These are phyloP conservation scores for Pseudevernia furfuracea DNA, from an alignment of 495 filamentous ascomycete genomes.

Conservation along the genomic window DNA sequence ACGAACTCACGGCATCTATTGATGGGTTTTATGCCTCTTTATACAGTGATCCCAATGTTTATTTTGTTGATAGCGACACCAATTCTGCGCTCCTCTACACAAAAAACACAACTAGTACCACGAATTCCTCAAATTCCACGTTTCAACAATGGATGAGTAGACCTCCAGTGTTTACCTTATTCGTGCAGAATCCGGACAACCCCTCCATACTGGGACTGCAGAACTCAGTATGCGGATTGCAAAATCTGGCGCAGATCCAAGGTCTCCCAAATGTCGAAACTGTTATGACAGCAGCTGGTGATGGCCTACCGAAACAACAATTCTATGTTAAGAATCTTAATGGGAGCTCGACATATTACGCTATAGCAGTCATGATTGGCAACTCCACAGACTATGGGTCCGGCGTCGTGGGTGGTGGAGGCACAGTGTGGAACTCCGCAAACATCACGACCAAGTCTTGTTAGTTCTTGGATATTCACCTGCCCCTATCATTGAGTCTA, in stretches of 20 bases:
- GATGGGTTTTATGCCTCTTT: slow-evolving; percentile 63
- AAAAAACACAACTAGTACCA: slow-evolving; percentile 58
- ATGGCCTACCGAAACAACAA: slow-evolving; percentile 66
- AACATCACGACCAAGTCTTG: slow-evolving; percentile 70
- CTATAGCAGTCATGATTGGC: slow-evolving; percentile 57
- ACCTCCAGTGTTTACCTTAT: slow-evolving; percentile 64
- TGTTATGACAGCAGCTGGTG: slow-evolving; percentile 60
- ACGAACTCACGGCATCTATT: slow-evolving; percentile 75
- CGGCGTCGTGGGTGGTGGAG: slow-evolving; percentile 56
- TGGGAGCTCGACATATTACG: slow-evolving; percentile 58
- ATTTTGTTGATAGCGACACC: slow-evolving; percentile 73
- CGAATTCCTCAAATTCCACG: slow-evolving; percentile 35
- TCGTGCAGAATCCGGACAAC: slow-evolving; percentile 60
- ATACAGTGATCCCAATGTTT: slow-evolving; percentile 45
- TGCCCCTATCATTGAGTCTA: slow-evolving; percentile 22
- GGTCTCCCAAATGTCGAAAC: slow-evolving; percentile 45
- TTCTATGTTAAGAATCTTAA: slow-evolving; percentile 75
- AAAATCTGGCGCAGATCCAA: slow-evolving; percentile 52
- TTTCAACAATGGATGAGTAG: slow-evolving; percentile 46
- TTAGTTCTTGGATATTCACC: slow-evolving; percentile 34
- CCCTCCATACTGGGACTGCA: slow-evolving; percentile 56
- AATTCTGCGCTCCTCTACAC: slow-evolving; percentile 71
- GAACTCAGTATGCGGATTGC: slow-evolving; percentile 67
- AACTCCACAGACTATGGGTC: slow-evolving; percentile 44
- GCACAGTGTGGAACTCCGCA: slow-evolving; percentile 58